These are phyloP conservation scores for Penicillium macrosclerotiorum DNA, from an alignment of 495 filamentous ascomycete genomes.

Conservation along the genomic window DNA sequence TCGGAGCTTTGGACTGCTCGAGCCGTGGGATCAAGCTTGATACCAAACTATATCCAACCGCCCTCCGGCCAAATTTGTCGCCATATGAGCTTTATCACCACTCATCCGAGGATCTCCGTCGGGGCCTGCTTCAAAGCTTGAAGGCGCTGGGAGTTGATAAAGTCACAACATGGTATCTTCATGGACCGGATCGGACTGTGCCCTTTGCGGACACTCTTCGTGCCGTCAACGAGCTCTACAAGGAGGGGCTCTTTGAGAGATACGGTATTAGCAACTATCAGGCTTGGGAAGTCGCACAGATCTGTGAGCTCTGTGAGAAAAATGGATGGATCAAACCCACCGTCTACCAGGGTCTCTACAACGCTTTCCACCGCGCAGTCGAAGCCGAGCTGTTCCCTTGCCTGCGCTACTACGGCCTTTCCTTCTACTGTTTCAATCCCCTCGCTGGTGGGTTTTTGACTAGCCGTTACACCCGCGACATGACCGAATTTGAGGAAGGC, in stretches of 20 bases:
- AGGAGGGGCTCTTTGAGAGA: conserved; percentile 36
- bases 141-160: conserved; percentile 21
- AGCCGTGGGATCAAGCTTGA: conserved; percentile 56
- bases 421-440: conserved; percentile 49
- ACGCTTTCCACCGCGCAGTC: conserved; percentile 32
- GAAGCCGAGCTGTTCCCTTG: conserved; percentile 46
- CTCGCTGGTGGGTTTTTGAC: conserved; percentile 50
- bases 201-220: conserved; percentile 41
- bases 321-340: conserved; percentile 42
- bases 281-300: conserved; percentile 41
- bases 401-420: conserved; percentile 42
- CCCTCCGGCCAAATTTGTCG: not conserved
- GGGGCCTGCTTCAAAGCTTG: conserved; percentile 38
- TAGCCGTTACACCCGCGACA: conserved; percentile 23
- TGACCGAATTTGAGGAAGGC: conserved; percentile 35
- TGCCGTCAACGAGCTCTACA: conserved; percentile 37
- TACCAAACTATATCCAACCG: conserved; percentile 50
- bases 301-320: conserved; percentile 39
- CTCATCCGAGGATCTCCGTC: conserved; percentile 36
- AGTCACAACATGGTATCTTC: conserved; percentile 48
- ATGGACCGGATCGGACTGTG: conserved; percentile 39
- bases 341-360: conserved; percentile 52
- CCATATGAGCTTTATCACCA: conserved; percentile 18
- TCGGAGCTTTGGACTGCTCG: conserved; percentile 47
- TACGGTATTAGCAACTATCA: conserved; percentile 49